Percentiles rank a stretch among this genome's conserved stretches.
Conservation (phyloP, 257 asterid genomes). For the Catharanthus roseus region DNA sequence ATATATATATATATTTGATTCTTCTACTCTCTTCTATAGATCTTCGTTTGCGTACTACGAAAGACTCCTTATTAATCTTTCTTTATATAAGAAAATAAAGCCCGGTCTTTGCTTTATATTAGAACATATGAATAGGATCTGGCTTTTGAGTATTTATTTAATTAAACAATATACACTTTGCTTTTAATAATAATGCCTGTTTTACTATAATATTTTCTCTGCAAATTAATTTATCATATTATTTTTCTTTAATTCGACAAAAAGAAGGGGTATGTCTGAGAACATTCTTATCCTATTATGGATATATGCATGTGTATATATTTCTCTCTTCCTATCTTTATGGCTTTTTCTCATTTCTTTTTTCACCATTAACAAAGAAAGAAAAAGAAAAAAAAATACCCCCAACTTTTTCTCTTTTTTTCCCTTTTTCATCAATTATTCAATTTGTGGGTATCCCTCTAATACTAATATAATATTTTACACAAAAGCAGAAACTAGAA, state of each 20-base stretch:
- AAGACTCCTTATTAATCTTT: not conserved
- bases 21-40: too few species aligned
- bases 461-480: too few species aligned
- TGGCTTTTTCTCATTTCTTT: not conserved
- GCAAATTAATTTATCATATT: too few species aligned
- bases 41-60: not conserved
- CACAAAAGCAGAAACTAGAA: not conserved
- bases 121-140: not conserved
- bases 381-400: not conserved
- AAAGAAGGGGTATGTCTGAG: not conserved
- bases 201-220: not conserved
- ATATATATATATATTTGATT: too few species aligned
- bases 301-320: too few species aligned
- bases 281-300: not conserved
- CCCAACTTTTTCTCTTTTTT: not conserved
- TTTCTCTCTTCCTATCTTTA: not conserved
- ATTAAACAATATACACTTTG: not conserved
- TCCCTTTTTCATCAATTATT: not conserved
- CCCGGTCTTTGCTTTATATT: not conserved
- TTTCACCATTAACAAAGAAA: not conserved
- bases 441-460: not conserved
- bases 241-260: too few species aligned
- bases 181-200: not conserved
- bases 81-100: not conserved
- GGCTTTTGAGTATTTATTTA: not conserved